phyloP scores from a whole-genome alignment of 2,329 filamentous ascomycete genomes.

The Chaetomiaceae sp. region DNA sequence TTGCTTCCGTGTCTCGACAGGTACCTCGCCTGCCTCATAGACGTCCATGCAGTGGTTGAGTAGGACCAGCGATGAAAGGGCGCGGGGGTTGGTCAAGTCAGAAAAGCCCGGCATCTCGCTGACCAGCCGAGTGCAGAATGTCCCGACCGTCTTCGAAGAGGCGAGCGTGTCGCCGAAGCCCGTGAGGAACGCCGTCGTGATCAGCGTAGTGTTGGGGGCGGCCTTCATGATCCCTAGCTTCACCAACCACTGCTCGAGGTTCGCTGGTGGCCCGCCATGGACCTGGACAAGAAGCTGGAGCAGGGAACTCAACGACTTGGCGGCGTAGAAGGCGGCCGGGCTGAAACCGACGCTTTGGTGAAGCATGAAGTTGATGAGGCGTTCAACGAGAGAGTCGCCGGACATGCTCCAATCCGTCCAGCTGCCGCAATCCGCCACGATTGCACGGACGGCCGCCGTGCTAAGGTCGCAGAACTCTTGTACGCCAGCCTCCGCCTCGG shows the following conservation, averaged over 20 bases:
- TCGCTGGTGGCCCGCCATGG: conserved; percentile 44
- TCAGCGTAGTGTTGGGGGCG: conserved; percentile 43
- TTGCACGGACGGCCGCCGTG: conserved; percentile 34
- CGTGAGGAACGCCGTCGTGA: conserved; percentile 46
- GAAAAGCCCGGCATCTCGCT: conserved; percentile 54
- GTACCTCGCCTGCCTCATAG: conserved; percentile 49
- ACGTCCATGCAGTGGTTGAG: conserved; percentile 50
- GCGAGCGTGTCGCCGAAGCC: conserved; percentile 50
- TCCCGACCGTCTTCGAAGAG: conserved; percentile 46
- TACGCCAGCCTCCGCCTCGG: conserved; percentile 37
- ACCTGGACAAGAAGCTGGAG: conserved; percentile 44
- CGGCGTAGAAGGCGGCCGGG: conserved; percentile 47
- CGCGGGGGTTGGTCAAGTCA: conserved; percentile 35
- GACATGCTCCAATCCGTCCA: conserved; percentile 37
- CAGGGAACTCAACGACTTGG: conserved; percentile 48
- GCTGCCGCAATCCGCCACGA: conserved; percentile 32
- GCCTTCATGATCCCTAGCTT: conserved; percentile 45
- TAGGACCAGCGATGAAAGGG: conserved; percentile 47
- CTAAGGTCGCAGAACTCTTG: conserved; percentile 42
- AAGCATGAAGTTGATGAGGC: conserved; percentile 43
- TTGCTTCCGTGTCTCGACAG: conserved; percentile 62
- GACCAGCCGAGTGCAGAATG: conserved; percentile 55
- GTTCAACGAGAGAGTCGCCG: conserved; percentile 35
- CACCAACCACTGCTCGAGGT: conserved; percentile 45
- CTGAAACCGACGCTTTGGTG: conserved; percentile 40